These are phyloP conservation scores for Symbiodinium pilosum DNA, from an alignment of 73 alveolate species.

Conservation along the genomic window DNA sequence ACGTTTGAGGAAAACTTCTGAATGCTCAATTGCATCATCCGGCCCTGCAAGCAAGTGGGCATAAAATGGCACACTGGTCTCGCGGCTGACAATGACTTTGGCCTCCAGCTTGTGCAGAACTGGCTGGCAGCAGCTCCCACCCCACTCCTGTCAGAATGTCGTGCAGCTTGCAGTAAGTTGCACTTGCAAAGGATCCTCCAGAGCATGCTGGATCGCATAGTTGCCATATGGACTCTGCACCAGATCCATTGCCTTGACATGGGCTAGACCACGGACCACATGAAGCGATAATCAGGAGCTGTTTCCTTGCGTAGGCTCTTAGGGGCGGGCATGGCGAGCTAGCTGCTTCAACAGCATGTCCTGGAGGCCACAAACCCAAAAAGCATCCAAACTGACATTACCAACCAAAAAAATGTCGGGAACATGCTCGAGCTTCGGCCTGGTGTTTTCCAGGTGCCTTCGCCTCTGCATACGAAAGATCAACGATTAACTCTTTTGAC, in stretches of 20 bases:
- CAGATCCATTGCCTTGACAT: conserved; percentile 94
- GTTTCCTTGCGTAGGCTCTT: neutral
- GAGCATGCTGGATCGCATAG: conserved; percentile 97
- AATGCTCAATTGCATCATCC: conserved; percentile 96
- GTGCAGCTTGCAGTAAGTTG: neutral
- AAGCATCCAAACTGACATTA: neutral
- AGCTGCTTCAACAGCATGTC: conserved; percentile 71
- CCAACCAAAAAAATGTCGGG: no score
- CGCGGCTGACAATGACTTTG: neutral
- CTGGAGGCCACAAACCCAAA: neutral
- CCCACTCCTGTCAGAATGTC: conserved; percentile 59
- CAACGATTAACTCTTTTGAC: no score
- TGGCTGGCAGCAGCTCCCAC: conserved; percentile 53
- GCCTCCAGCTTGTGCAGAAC: conserved; percentile 74
- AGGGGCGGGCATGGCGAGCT: conserved; percentile 29
- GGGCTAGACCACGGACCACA: neutral
- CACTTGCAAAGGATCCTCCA: conserved; percentile 77
- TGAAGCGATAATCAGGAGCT: neutral
- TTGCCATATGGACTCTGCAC: conserved; percentile 98
- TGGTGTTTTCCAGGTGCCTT: neutral
- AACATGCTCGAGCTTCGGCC: neutral
- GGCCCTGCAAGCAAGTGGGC: conserved; percentile 17
- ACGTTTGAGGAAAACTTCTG: conserved; percentile 98
- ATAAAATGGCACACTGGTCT: neutral
- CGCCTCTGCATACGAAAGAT: neutral